Percentiles rank a stretch among this genome's conserved stretches.
Conservation (phyloP, 371 early-diverging fungal species). For the Capillidium rhysosporum region DNA sequence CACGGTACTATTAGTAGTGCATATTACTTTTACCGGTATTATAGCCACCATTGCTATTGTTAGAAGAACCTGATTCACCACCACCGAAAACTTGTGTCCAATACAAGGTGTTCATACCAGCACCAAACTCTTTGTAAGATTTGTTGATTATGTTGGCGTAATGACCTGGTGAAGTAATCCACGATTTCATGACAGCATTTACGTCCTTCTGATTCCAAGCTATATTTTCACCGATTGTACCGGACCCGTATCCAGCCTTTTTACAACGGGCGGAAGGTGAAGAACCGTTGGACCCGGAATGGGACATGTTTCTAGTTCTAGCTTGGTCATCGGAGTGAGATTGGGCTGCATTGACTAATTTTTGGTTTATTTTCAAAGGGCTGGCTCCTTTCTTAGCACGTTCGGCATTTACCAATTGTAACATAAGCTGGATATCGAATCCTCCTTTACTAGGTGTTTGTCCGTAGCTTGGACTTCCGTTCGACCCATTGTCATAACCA, state of each 20-base stretch:
- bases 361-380: not conserved
- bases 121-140: not conserved
- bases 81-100: constrained; percentile 6
- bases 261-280: not conserved
- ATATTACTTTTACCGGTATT: too few relatives aligned
- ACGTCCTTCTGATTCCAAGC: not conserved
- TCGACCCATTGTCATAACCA: too few relatives aligned
- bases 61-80: too few relatives aligned
- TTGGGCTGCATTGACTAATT: constrained; percentile 12
- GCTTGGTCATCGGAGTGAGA: constrained; percentile 15
- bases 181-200: not conserved
- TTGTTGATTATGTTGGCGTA: not conserved
- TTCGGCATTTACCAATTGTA: not conserved
- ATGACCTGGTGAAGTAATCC: not conserved
- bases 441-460: too few relatives aligned
- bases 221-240: not conserved
- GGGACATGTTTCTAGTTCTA: constrained; percentile 13
- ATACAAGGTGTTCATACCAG: not conserved
- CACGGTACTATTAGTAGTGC: too few relatives aligned
- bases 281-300: constrained; percentile 9
- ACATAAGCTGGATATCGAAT: constrained; percentile 2
- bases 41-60: too few relatives aligned
- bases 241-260: not conserved
- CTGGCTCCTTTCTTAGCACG: not conserved
- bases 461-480: too few relatives aligned